Evolutionary conservation across 192 early-diverging fungal genomes (phyloP), one percentile per base, ranked within the genome.

Genomic region (Dissophora ornata): DNA sequence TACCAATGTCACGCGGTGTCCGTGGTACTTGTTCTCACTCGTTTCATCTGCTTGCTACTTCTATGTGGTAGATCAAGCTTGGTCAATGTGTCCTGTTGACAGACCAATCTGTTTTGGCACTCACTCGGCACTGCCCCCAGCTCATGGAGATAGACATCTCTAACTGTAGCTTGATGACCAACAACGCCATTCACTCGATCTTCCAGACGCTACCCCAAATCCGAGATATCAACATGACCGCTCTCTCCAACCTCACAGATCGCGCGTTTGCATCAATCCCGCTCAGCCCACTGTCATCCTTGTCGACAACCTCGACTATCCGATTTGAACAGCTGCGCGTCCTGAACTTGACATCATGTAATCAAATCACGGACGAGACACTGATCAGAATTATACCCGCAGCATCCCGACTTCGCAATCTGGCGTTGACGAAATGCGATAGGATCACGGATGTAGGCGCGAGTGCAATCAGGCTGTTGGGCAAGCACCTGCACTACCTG

Each of bases 91-190:
- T 63, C 3, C 69, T 80, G 16, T 48, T 88, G 40, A 86, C 85
- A 25, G 82, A 86, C 22, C 49, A 59, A 22, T 82, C 83, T 29
- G 71, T 82, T 11, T 36, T 85, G 22, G 62, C 81, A 21, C 79
- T 88, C n/a, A 84, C 84, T 21, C 54, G 47, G 12, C 49, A 84
- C 52, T 88, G 87, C 57, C 78, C 80, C 11, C 74, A 79, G 7
- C 64, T 88, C 22, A 65, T 88, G 53, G 87, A 88, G 52, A 79
- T 88, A 13, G 87, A 88, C 57, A 51, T 87, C 26, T 83, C 79
- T 34, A 81, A 82, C 40, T 88, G 87, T 60, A 51, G 49, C 18
- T 68, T 74, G 8, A 80, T 88, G 54, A 85, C 82, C 2, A 81
- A 86, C 55, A 52, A 52, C 21, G 74, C 80, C 11, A 70, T 88